Percentiles rank a stretch among this genome's conserved stretches.
These are phyloP conservation scores for Periglandula ipomoeae DNA, from an alignment of 2,329 filamentous ascomycete species.

Conservation along the genomic window DNA sequence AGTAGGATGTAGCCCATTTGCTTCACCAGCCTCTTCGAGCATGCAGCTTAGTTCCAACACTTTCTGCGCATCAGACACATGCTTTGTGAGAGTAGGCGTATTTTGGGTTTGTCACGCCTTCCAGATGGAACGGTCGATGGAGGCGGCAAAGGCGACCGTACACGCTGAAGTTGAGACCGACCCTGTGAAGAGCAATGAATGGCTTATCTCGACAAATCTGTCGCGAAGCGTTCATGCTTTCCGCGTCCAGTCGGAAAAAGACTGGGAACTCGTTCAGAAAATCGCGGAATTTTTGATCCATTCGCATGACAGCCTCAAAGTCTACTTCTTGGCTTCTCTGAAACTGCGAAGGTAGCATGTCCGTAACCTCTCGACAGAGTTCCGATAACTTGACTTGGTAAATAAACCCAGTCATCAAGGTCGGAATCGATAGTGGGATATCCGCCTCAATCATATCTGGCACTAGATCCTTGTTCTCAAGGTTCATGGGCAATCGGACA, in stretches of 20 bases:
- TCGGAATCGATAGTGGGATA: slow-evolving; percentile 3
- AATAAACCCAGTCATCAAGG: slow-evolving; percentile 6
- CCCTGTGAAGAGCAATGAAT: slow-evolving; percentile 7
- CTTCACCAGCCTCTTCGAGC: slow-evolving; percentile 6
- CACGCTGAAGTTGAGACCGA: slow-evolving; percentile 8
- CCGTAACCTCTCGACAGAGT: slow-evolving; percentile 10
- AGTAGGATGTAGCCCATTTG: slow-evolving; percentile 4
- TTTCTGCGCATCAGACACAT: slow-evolving; percentile 6
- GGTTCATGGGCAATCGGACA: slow-evolving; percentile 7
- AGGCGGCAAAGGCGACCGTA: slow-evolving; percentile 10
- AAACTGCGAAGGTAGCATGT: slow-evolving; percentile 6
- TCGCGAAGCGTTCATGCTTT: slow-evolving; percentile 2
- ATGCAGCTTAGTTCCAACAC: slow-evolving; percentile 7
- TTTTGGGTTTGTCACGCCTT: slow-evolving; percentile 4
- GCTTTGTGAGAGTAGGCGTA: slow-evolving; percentile 7
- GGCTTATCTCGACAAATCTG: slow-evolving; percentile 3
- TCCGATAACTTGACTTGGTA: slow-evolving; percentile 6
- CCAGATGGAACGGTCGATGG: slow-evolving; percentile 9
- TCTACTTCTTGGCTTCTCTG: slow-evolving; percentile 1
- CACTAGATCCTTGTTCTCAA: slow-evolving; percentile 4
- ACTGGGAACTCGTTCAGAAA: slow-evolving; percentile 5
- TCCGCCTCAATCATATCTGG: neutral
- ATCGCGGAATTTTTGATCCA: slow-evolving; percentile 8
- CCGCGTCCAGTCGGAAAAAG: slow-evolving; percentile 6
- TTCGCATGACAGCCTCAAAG: slow-evolving; percentile 5